Evolutionary conservation across 768 basidiomycete species (phyloP), one percentile per base, ranked within the genome.

Genomic region (Leccinellum luteum): DNA sequence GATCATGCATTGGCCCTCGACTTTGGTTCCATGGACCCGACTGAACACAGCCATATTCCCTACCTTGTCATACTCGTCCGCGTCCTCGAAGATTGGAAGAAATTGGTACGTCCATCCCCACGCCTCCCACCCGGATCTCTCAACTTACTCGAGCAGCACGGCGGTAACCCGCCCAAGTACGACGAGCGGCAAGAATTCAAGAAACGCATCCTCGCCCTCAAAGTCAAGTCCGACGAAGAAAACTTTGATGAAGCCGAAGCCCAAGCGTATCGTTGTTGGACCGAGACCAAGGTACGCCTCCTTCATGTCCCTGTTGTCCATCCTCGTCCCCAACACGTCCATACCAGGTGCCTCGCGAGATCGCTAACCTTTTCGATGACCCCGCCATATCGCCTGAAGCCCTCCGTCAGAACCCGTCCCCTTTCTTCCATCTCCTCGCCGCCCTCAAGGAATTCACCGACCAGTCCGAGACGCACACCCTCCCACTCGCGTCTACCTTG

Each of bases 221-320:
- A 86, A 65, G 68, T 81, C 56, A 93, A 92, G 65, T 64, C 74
- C 0, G 97, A 99, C 68, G 94, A 98, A 68, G 97, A 99, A 78
- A 99, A 98, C 74, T 94, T 94, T 68, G 96, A 97, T 59, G 96
- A 98, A 72, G 96, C 95, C 2, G 83, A 89, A 66, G 80, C 88
- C 7, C 91, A 97, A 69, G 92, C 90, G 0, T 95, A 91, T 71
- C 85, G 90, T 27, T 83, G 83, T 54, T 94, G 86, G 86, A 83
- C 83, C 0, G 76, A 76, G 53, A 81, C 82, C 21, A 76, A 74
- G 47, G 81, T 81, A 54, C 15, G 64, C 15, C 23, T 8, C 9
- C n/a, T 9, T n/a, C n/a, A 14, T 27, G n/a, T 25, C 15, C 14
- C 2, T 23, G 41, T 19, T n/a, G 45, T 17, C 21, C 27, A 25